These are phyloP conservation scores for Marchantia paleacea DNA, from an alignment of 225 moss, liverwort and hornwort species.

Conservation along the genomic window DNA sequence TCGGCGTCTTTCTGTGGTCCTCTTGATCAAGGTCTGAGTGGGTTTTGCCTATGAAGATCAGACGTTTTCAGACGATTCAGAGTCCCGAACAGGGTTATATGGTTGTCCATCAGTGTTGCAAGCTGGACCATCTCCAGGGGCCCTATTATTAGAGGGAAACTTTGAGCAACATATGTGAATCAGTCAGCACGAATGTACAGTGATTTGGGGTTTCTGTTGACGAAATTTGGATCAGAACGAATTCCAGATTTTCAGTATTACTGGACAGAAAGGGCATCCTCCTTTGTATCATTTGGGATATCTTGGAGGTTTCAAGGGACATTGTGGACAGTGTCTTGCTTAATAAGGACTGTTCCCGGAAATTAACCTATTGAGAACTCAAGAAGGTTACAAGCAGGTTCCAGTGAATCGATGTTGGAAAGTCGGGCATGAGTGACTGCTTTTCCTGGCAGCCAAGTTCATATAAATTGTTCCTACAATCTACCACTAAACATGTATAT, in stretches of 20 bases:
- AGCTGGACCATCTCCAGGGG: neutral
- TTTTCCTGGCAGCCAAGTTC: neutral
- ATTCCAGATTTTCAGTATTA: neutral
- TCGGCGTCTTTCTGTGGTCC: neutral
- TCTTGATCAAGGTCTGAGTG: too few relatives aligned
- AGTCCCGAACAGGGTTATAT: neutral
- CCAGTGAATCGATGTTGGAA: neutral
- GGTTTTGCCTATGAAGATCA: neutral
- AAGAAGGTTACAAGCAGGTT: neutral
- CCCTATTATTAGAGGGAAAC: neutral
- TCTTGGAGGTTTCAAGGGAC: neutral
- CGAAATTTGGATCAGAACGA: neutral
- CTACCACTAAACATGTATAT: neutral
- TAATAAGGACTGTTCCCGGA: neutral
- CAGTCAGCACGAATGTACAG: neutral
- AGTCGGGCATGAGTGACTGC: neutral
- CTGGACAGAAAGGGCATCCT: neutral
- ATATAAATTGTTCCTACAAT: neutral
- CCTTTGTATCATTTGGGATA: neutral
- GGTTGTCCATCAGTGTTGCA: neutral
- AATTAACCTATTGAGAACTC: neutral
- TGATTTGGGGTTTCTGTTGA: neutral
- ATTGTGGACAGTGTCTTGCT: neutral
- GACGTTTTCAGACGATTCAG: neutral
- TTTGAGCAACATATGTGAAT: neutral